Base-by-base conservation (phyloP, 805 yeast species). In the Candida quercuum region DNA sequence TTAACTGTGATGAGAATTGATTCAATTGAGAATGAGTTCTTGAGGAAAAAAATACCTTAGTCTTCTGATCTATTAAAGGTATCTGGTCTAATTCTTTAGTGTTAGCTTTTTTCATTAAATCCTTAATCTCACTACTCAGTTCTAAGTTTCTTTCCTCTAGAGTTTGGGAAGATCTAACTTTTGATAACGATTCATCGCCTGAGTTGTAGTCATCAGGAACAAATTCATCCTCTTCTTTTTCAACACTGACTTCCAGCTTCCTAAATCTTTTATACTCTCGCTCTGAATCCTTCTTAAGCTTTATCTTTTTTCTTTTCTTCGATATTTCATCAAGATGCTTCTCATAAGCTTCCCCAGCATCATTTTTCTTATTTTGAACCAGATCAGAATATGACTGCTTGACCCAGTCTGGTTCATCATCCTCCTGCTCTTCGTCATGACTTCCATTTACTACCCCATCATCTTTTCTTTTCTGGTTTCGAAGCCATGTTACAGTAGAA, bases 11-110 rank as follows among this genome's bases (percentile, higher is more conserved):
- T 0, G 87, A 75, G 52, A 89, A 85, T 53, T 89, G 98, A 26
- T 69, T 67, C 32, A 89, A 63, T 55, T 89, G 98, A 0, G 96
- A 86, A 52, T 89, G 97, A 0, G 98, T 89, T 58, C 98, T 66
- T 2, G 96, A 86, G 0, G 95, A 71, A 53, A 79, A 88, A 47
- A 61, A 74, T 2, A 89, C 75, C 47, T 78, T 74, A 1, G 65
- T 50, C 0, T 74, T 60, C 15, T 62, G 59, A 7, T 46, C 49
- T 9, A 50, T 40, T 43, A 57, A 32, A 44, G 50, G 28, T 14
- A 46, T n/a, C n/a, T n/a, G 26, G 21, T 41, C 45, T 42, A 34
- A 41, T 9, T 41, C 45, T 11, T 31, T 45, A n/a, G 41, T 40
- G 6, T 54, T 48, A 0, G 76, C 60, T 42, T 71, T 68, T 6